A percentile compares a stretch with the other conserved stretches of the same genome.
Evolutionary conservation across 176 grass and related monocot species (phyloP).

Genomic region (Calamus simplicifolius): DNA sequence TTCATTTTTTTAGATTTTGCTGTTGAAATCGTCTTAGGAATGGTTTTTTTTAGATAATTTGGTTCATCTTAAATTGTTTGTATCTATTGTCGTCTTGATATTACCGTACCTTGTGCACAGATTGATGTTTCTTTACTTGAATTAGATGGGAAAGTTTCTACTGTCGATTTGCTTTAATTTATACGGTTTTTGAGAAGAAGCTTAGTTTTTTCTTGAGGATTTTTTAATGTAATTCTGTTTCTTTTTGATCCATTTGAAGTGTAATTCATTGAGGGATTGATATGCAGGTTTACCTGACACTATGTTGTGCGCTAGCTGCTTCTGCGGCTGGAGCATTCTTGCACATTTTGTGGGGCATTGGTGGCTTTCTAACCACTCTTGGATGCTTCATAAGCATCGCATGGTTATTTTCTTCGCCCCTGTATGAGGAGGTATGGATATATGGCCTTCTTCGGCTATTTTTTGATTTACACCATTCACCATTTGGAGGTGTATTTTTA

Average conservation of each 20-base stretch:
- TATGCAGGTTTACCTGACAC: conserved; percentile 85
- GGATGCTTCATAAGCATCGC: conserved; percentile 56
- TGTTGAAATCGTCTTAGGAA: too few species aligned
- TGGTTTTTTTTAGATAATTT: too few species aligned
- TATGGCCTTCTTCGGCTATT: neutral
- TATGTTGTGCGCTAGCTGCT: conserved; percentile 63
- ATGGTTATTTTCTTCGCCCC: conserved; percentile 49
- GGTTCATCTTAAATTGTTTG: too few species aligned
- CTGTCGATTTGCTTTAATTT: too few species aligned
- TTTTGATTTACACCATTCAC: neutral
- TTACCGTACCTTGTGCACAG: too few species aligned
- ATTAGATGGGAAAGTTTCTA: too few species aligned
- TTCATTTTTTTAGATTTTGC: too few species aligned
- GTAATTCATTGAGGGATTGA: neutral
- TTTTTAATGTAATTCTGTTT: neutral
- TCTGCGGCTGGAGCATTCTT: conserved; percentile 88
- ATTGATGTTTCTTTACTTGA: too few species aligned
- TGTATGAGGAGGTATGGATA: conserved; percentile 54
- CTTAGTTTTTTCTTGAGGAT: neutral
- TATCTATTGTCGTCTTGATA: too few species aligned
- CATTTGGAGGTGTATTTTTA: conserved; percentile 2
- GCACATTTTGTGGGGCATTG: conserved; percentile 75
- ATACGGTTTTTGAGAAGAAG: too few species aligned
- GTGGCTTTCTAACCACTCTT: conserved; percentile 69
- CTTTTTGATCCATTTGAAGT: too few species aligned